Evolutionary conservation across 306 rosid genomes (phyloP).

Genomic region (Cucurbita moschata): DNA sequence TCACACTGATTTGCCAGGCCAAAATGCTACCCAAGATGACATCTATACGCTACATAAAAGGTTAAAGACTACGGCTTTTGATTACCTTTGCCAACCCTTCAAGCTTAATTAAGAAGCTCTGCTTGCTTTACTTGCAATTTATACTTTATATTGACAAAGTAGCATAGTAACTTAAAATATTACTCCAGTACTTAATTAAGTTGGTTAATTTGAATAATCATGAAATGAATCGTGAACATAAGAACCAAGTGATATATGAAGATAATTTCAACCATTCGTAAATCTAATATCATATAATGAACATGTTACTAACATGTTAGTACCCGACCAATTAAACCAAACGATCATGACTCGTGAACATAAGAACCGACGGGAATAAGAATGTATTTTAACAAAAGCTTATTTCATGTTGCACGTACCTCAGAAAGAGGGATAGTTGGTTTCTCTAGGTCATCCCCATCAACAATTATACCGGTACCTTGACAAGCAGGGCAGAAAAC

Average conservation of each 20-base stretch:
- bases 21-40: background rate
- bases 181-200: background rate
- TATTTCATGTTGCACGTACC: conserved; percentile 28
- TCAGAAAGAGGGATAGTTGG: conserved; percentile 36
- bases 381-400: background rate
- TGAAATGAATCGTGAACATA: too few relatives aligned
- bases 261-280: too few relatives aligned
- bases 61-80: background rate
- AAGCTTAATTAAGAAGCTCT: background rate
- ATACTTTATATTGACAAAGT: background rate
- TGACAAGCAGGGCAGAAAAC: conserved; percentile 91
- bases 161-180: background rate
- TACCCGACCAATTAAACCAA: background rate
- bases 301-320: background rate
- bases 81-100: background rate
- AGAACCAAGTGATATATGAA: too few relatives aligned
- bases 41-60: background rate
- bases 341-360: background rate
- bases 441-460: conserved; percentile 40
- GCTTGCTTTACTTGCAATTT: background rate
- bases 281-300: background rate
- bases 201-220: background rate
- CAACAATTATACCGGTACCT: conserved; percentile 49
- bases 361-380: background rate
- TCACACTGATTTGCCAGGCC: background rate